Percentiles rank a stretch among this genome's conserved stretches.
Evolutionary conservation across 768 basidiomycete genomes (phyloP).

Genomic region (Leccinum imitatum): DNA sequence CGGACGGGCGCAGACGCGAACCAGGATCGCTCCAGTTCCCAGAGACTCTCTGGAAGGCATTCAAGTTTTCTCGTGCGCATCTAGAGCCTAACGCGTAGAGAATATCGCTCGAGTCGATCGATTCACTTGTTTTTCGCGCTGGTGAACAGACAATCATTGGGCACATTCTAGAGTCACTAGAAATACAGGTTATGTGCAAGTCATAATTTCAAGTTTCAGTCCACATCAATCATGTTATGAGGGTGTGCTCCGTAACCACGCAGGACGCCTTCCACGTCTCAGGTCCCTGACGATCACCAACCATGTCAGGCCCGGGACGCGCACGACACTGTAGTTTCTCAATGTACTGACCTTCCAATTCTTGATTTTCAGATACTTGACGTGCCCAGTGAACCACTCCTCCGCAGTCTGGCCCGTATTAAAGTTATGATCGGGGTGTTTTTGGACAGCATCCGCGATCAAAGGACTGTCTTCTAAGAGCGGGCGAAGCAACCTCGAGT

Average conservation of each 20-base stretch:
- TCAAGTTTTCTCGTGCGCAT: no score
- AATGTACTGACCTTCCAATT: not conserved
- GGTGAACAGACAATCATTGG: no score
- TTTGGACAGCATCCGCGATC: not conserved
- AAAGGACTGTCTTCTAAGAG: not conserved
- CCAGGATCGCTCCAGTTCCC: constrained; percentile 18
- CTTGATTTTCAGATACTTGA: not conserved
- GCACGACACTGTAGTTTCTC: not conserved
- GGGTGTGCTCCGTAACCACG: constrained; percentile 30
- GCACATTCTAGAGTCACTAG: not conserved
- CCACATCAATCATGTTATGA: not conserved
- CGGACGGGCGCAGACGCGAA: not conserved
- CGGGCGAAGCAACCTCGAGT: not conserved
- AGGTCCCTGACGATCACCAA: constrained; percentile 22
- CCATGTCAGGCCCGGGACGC: not conserved
- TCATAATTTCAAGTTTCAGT: not conserved
- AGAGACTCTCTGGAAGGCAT: not conserved
- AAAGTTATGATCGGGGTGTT: not conserved
- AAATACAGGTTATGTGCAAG: not conserved
- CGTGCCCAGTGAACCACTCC: not conserved
- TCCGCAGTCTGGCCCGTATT: not conserved
- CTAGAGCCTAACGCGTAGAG: no score
- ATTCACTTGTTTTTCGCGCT: no score
- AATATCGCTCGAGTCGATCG: no score
- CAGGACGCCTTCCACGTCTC: constrained; percentile 29